phyloP scores from a whole-genome alignment of 2,329 filamentous ascomycete genomes.

The Aureobasidium leucospermi region DNA sequence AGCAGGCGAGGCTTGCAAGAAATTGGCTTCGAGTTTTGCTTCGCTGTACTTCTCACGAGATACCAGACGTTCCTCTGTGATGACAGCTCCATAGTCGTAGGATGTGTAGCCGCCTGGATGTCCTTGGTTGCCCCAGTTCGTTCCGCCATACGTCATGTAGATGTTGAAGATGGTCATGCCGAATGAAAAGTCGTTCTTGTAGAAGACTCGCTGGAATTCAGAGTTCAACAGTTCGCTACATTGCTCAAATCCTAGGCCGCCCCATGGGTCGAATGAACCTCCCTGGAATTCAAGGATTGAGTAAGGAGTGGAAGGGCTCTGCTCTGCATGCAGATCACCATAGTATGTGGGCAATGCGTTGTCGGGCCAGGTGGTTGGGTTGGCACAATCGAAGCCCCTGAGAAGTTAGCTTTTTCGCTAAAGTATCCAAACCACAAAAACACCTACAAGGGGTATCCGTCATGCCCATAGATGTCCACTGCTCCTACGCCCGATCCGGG shows the following conservation, averaged over 20 bases:
- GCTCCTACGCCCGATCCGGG: too few relatives aligned
- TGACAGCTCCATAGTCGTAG: slow-evolving; percentile 58
- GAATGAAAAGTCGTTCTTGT: slow-evolving; percentile 56
- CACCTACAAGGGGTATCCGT: slow-evolving; percentile 25
- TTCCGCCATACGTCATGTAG: slow-evolving; percentile 68
- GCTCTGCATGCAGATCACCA: slow-evolving; percentile 45
- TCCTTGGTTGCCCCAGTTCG: slow-evolving; percentile 55
- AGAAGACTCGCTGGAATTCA: slow-evolving; percentile 65
- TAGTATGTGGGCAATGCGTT: slow-evolving; percentile 51
- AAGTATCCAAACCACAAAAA: too few relatives aligned
- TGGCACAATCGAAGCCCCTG: slow-evolving; percentile 37
- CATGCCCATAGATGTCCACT: slow-evolving; percentile 44
- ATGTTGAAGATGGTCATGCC: slow-evolving; percentile 62
- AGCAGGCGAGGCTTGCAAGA: slow-evolving; percentile 63
- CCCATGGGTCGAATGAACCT: slow-evolving; percentile 63
- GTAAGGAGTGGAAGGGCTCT: slow-evolving; percentile 60
- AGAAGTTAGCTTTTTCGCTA: slow-evolving; percentile 40
- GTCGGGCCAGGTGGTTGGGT: slow-evolving; percentile 55
- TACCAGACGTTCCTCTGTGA: slow-evolving; percentile 62
- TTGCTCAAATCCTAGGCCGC: slow-evolving; percentile 60
- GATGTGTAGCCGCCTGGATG: slow-evolving; percentile 51
- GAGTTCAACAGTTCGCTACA: slow-evolving; percentile 60
- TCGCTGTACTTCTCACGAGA: slow-evolving; percentile 72
- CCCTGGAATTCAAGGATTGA: slow-evolving; percentile 50
- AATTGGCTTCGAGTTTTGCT: slow-evolving; percentile 68